Base-by-base conservation (phyloP, 2,329 filamentous ascomycete species). In the Pseudonectria buxi region DNA sequence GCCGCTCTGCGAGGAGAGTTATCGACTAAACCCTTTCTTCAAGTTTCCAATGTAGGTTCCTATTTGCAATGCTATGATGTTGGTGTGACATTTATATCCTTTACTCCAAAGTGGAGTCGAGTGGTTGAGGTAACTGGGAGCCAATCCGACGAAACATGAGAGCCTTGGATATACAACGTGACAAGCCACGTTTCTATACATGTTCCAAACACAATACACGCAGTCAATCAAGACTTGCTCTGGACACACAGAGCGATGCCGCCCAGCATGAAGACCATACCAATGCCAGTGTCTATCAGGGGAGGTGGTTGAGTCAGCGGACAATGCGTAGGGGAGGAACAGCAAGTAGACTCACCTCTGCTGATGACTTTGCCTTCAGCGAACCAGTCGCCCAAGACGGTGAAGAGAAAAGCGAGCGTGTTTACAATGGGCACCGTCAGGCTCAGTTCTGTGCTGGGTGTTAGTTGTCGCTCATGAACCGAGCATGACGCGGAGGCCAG, bases 381-480 rank as follows among this genome's bases (percentile, higher is more conserved):
- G 70, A 83, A 94, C 88, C 89, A 96, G 51, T 96, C 90, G 1
- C 89, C 90, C 10, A 95, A 55, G 2, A 95, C 89, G 0, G 90
- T 96, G 55, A 95, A 96, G n/a, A 96, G 63, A 50, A 96, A 96
- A 0, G 90, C 90, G 54, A 94, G 66, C 0, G 88, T 94, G 55
- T 96, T 96, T 2, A 90, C 89, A 44, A 96, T 92, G 2, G 90
- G 90, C 1, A 96, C 89, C 3, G 89, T 95, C 44, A 96, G 68
- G 55, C 88, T 95, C 49, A 96, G 58, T 61, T 96, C 90, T 92
- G 49, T 10, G 16, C 9, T 22, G 9, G 5, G 18, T 22, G 18
- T 22, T 9, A 22, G 18, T 22, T 22, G 5, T 22, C 18, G 18
- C 18, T 22, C n/a, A n/a, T n/a, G n/a, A n/a, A n/a, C n/a, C n/a